A percentile compares a stretch with the other conserved stretches of the same genome.
phyloP scores from a whole-genome alignment of 805 yeast genomes.

The Yamadazyma kitorensis region DNA sequence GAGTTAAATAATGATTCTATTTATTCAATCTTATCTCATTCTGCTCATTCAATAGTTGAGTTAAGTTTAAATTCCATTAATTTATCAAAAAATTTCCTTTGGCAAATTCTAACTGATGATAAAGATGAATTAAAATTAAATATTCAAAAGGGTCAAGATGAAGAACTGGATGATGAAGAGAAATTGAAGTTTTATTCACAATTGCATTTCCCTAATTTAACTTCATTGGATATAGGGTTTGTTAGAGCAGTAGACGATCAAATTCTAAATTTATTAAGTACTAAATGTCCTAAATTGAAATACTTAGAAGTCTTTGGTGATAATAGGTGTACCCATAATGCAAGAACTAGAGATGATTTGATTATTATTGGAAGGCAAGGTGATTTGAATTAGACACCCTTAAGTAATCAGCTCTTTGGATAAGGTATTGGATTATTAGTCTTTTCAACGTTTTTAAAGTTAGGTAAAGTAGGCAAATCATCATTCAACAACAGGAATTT shows the following conservation, averaged over 20 bases:
- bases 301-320: conserved; percentile 80
- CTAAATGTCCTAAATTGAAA: conserved; percentile 58
- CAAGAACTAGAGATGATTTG: conserved; percentile 51
- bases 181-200: conserved; percentile 15
- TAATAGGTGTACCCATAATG: conserved; percentile 60
- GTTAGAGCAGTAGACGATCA: conserved; percentile 73
- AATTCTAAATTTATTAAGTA: conserved; percentile 54
- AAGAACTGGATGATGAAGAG: conserved; percentile 8
- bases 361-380: conserved; percentile 74
- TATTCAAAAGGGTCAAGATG: conserved; percentile 13
- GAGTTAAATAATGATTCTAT: conserved; percentile 63
- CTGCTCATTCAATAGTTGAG: conserved; percentile 62
- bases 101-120: conserved; percentile 41
- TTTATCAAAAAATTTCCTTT: conserved; percentile 51
- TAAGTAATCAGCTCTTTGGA: conserved; percentile 15
- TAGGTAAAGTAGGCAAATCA: conserved; percentile 43
- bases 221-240: conserved; percentile 75
- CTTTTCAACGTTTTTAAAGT: conserved; percentile 63
- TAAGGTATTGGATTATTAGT: conserved; percentile 37
- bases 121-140: conserved; percentile 8
- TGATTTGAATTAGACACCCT: conserved; percentile 55
- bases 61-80: conserved; percentile 74
- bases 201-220: conserved; percentile 52
- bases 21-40: conserved; percentile 58
- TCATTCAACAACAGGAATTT: conserved; percentile 22